Evolutionary conservation across 2,329 filamentous ascomycete genomes (phyloP), one percentile per base, ranked within the genome.

Genomic region (Neopestalotiopsis clavispora): DNA sequence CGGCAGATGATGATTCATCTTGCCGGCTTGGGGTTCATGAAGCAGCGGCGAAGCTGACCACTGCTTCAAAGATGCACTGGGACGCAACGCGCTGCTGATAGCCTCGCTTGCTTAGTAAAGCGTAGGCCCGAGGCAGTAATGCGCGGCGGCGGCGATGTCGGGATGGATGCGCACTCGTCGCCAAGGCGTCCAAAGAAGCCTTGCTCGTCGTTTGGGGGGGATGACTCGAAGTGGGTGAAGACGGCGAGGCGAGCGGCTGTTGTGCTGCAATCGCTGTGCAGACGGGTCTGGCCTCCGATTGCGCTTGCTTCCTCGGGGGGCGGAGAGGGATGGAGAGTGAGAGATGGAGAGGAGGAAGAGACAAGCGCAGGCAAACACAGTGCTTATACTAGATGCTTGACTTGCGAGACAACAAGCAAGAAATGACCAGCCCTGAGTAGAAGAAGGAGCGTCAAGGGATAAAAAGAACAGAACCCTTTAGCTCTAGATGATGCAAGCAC

Each of bases 1-100:
- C 89, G 90, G 89, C 90, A 92, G 89, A 91, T 91, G 90, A 83
- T 85, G 85, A 84, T 90, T 92, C 91, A 94, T 94, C 90, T 87
- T 93, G 88, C 89, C 90, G 89, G 88, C 87, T 83, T 88, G 86
- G 87, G 87, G 80, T 74, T 76, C 66, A 74, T 71, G 71, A 75
- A 75, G 75, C 74, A 77, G 75, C 72, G 76, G 66, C 66, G 23
- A 67, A 23, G n/a, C 28, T 34, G 66, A 59, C 74, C 77, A 77
- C 76, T 72, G 74, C 77, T 74, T 71, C 73, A 45, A 71, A 71
- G 7, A 60, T 20, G 3, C 45, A 58, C 32, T 38, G 40, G 42
- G n/a, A n/a, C 38, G 64, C 23, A 34, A 58, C 64, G 45, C 64
- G 30, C 45, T 56, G 28, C 30, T 49, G n/a, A 28, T 45, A 40